These are phyloP conservation scores for Pyrenochaeta sp. DNA, from an alignment of 2,329 filamentous ascomycete genomes.

Conservation along the genomic window DNA sequence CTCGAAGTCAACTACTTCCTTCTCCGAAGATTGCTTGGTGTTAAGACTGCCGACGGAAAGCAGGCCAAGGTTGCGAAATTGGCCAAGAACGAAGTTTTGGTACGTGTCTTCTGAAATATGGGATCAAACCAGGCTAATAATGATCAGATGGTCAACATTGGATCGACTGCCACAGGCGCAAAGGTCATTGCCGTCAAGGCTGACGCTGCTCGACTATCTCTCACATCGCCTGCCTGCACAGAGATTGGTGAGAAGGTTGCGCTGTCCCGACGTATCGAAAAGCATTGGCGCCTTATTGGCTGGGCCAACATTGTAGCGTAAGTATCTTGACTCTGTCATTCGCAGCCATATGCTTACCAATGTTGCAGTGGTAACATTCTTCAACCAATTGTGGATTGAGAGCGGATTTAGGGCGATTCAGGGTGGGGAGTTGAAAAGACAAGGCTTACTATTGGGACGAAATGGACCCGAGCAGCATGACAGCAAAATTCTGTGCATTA, in stretches of 20 bases:
- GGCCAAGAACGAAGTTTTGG: slow-evolving; percentile 94
- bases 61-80: slow-evolving; percentile 99
- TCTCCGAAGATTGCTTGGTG: slow-evolving; percentile 89
- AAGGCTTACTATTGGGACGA: slow-evolving; percentile 24
- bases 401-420: slow-evolving; percentile 7
- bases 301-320: slow-evolving; percentile 54
- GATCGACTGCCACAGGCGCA: slow-evolving; percentile 93
- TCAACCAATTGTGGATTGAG: slow-evolving; percentile 42
- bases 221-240: slow-evolving; percentile 94
- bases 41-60: slow-evolving; percentile 97
- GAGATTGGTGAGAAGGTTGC: slow-evolving; percentile 99
- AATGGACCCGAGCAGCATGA: slow-evolving; percentile 18
- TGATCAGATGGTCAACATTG: slow-evolving; percentile 91
- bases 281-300: slow-evolving; percentile 78
- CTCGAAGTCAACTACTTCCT: slow-evolving; percentile 99
- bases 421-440: slow-evolving; percentile 10
- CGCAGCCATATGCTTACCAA: slow-evolving; percentile 22
- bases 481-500: slow-evolving; percentile 33
- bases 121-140: slow-evolving; percentile 16
- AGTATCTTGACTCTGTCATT: slow-evolving; percentile 25
- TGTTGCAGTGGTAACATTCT: slow-evolving; percentile 47
- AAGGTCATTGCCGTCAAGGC: slow-evolving; percentile 98
- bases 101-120: slow-evolving; percentile 15
- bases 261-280: slow-evolving; percentile 94
- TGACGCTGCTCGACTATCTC: slow-evolving; percentile 91